Evolutionary conservation across 257 asterid species (phyloP), one percentile per base, ranked within the genome.

Genomic region (Haberlea rhodopensis): DNA sequence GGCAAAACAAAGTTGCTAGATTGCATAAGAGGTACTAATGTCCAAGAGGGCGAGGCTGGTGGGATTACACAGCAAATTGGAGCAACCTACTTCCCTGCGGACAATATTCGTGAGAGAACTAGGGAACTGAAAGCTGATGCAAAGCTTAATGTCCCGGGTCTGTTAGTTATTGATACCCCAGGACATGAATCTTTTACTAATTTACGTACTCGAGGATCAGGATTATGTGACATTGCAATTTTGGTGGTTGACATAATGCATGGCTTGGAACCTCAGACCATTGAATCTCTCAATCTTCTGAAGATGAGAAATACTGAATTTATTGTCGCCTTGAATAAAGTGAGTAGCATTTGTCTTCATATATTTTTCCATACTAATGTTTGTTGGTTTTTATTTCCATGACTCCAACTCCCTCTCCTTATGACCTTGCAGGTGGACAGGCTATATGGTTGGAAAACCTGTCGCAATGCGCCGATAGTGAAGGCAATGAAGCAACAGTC

Each of bases 21-120:
- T 57, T 94, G 96, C 80, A 87, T 94, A 68, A 78, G 99, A 73
- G 95, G 99, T 34, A 89, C 99, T 65, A 85, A 87, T 79, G 97
- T 94, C 77, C 97, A 94, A 83, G 99, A 88, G 82, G 99, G 99
- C 34, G 99, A 94, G 80, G 99, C 99, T 68, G 99, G 97, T 69
- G 97, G 99, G 60, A 90, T 87, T 72, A 94, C 97, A 23, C 97
- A 94, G 74, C 99, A 94, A 75, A 94, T 90, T 75, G 97, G 99
- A 63, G 97, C 99, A 5, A 94, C 99, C 28, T 94, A 94, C 76
- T 87, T 94, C 76, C 99, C 97, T n/a, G 94, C 95, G 24, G 95
- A 80, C 74, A 94, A 90, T 80, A 90, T 94, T 69, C 91, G 97
- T 15, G 97, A 90, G 73, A 85, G 96, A 78, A 94, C 99, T 26